These are phyloP conservation scores for Acacia acuminata DNA, from an alignment of 306 rosid genomes.

Conservation along the genomic window DNA sequence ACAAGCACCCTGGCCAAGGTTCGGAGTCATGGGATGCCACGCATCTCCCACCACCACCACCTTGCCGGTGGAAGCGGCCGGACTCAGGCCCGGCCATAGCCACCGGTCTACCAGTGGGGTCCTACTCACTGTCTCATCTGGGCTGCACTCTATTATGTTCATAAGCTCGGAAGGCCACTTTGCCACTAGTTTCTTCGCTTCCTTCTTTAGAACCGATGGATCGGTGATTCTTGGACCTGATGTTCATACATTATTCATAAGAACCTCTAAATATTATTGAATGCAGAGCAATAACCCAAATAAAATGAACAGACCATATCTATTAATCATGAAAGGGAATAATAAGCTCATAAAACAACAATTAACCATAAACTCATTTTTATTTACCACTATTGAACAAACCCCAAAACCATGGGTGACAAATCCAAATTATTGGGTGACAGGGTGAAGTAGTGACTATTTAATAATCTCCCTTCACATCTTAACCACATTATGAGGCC, in stretches of 20 bases:
- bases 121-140: slow-evolving; percentile 59
- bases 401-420: neutral
- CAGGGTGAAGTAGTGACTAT: neutral
- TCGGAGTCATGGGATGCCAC: slow-evolving; percentile 99
- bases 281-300: neutral
- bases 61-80: slow-evolving; percentile 64
- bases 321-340: neutral
- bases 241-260: neutral
- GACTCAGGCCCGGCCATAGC: slow-evolving; percentile 82
- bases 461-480: neutral
- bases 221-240: slow-evolving; percentile 73
- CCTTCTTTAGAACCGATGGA: slow-evolving; percentile 50
- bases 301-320: neutral
- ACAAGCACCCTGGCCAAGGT: slow-evolving; percentile 95
- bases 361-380: too few species aligned
- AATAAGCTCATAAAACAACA: neutral
- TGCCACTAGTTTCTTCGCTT: slow-evolving; percentile 63
- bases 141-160: slow-evolving; percentile 61
- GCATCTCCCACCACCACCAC: slow-evolving; percentile 90
- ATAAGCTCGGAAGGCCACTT: slow-evolving; percentile 65
- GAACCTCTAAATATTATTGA: neutral
- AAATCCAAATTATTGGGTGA: too few species aligned
- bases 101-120: slow-evolving; percentile 86
- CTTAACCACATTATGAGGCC: neutral
- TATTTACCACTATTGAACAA: neutral